Evolutionary conservation across 2,329 filamentous ascomycete genomes (phyloP).

Genomic region (Colletotrichum filicis): DNA sequence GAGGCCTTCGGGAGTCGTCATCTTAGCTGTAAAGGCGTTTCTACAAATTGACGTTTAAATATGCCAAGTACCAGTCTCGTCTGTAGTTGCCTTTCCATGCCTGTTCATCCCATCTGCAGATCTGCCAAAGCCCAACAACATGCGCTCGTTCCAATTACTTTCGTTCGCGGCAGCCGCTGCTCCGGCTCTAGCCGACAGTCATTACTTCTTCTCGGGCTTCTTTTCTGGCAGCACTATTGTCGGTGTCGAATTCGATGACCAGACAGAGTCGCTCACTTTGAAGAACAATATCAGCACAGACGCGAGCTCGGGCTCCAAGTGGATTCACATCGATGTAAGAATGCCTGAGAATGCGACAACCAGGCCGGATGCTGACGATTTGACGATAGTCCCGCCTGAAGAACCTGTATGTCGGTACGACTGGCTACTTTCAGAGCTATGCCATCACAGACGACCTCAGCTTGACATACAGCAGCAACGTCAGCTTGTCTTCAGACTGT

Average conservation of each 20-base stretch:
- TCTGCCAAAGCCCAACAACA: neutral
- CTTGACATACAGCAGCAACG: conserved; percentile 22
- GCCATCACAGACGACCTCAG: conserved; percentile 22
- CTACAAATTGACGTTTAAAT: neutral
- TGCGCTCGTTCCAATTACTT: conserved; percentile 12
- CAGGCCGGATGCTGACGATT: neutral
- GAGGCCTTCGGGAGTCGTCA: neutral
- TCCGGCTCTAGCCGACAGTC: conserved; percentile 12
- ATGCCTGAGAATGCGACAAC: neutral
- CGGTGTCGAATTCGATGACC: conserved; percentile 40
- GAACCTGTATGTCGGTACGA: conserved; percentile 22
- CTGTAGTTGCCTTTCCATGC: neutral
- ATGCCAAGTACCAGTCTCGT: neutral
- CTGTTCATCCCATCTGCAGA: neutral
- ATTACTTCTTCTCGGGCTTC: conserved; percentile 27
- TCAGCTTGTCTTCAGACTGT: conserved; percentile 31
- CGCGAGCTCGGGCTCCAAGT: conserved; percentile 33
- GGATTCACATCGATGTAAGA: conserved; percentile 38
- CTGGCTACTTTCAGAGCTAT: conserved; percentile 25
- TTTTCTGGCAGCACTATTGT: conserved; percentile 20
- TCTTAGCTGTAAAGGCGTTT: neutral
- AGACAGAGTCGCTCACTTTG: conserved; percentile 37
- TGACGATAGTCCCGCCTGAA: conserved; percentile 15
- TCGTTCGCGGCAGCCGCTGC: neutral
- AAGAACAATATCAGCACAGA: conserved; percentile 38